Evolutionary conservation across 306 rosid genomes (phyloP).

Genomic region (Fragaria vesca): DNA sequence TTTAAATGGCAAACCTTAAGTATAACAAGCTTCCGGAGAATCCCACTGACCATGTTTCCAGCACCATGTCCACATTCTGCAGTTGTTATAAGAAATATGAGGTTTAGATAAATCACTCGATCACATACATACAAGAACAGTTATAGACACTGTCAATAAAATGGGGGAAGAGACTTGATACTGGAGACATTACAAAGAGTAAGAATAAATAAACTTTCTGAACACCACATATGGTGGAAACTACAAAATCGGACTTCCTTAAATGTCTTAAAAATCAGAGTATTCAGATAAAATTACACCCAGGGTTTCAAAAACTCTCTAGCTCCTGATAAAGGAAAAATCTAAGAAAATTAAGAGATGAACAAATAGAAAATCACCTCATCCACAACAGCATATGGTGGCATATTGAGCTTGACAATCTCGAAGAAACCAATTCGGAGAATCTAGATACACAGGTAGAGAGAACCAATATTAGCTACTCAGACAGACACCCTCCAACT

Average conservation of each 20-base stretch:
- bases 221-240: background rate
- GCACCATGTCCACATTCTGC: conserved; percentile 96
- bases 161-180: background rate
- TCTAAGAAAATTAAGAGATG: background rate
- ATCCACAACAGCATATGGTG: conserved; percentile 83
- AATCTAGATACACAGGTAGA: conserved; percentile 45
- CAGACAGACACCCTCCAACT: background rate
- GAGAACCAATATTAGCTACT: conserved; percentile 4
- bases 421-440: conserved; percentile 79
- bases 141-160: background rate
- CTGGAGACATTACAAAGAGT: background rate
- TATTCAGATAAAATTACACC: background rate
- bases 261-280: background rate
- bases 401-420: conserved; percentile 79
- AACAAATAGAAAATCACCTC: conserved; percentile 51
- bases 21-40: conserved; percentile 70
- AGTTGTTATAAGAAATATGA: conserved; percentile 12
- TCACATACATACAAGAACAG: background rate
- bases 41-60: conserved; percentile 87
- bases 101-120: background rate
- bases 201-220: background rate
- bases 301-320: background rate
- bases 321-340: background rate
- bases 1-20: conserved; percentile 50
- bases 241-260: background rate